Base-by-base conservation (phyloP, 176 grass and related monocot genomes). In the Oryza punctata region DNA sequence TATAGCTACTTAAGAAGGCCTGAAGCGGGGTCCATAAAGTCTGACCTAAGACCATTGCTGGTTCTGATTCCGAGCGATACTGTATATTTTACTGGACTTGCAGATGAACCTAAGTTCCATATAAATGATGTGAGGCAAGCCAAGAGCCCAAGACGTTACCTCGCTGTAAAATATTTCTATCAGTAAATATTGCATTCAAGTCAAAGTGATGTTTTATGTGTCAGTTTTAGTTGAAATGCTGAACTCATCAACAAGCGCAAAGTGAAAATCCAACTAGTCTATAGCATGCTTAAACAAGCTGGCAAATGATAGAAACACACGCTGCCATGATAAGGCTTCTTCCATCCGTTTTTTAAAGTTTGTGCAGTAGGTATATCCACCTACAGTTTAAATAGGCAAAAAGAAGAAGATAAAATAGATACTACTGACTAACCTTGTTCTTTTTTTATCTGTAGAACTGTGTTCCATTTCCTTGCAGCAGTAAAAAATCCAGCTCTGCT, bases 371-470 rank as follows among this genome's bases (percentile, higher is more conserved):
- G 16, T 41, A 78, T 19, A 80, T 41, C 41, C 26, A 25, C 21
- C 50, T 65, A 13, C 49, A 30, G 3, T 32, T 3, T n/a, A 32
- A 32, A 38, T 38, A 38, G 37, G 37, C 37, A 85, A 21, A 46
- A 30, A 82, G 23, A n/a, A 45, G 24, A 10, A 12, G 33, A 35
- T 6, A 26, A 63, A 82, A 73, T 5, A 11, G 1, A 28, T 16
- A 45, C 35, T 63, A 30, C 16, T 49, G 4, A 10, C 70, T 74
- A 37, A 91, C 89, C 16, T 63, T 63, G 21, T 30, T 29, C 28
- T 29, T 43, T 72, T 32, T 75, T 86, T 64, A 15, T 90, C 80
- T 78, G 70, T 75, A 79, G 85, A 81, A 82, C 88, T 79, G 32
- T 88, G 81, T 43, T 79, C 83, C 68, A 29, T 82, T 72, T 61